phyloP scores from a whole-genome alignment of 1,284 basidiomycete species.

The Sporisorium exsertum region DNA sequence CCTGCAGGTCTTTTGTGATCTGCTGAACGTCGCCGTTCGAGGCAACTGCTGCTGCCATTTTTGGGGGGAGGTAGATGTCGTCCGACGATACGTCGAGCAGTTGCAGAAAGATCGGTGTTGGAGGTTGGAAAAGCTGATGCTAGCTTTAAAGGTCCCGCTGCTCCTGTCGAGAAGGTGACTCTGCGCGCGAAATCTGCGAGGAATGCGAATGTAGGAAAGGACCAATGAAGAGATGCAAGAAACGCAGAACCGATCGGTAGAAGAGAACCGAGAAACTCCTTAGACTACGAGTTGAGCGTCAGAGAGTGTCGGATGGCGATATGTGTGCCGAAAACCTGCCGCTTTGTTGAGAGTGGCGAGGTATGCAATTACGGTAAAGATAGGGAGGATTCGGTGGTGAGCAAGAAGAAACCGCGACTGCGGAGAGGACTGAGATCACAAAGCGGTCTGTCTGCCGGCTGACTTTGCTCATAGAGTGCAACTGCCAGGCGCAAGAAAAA shows the following conservation, averaged over 20 bases:
- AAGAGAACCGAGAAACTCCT: not conserved
- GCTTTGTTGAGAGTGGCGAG: conserved; percentile 3
- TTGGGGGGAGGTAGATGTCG: conserved; percentile 17
- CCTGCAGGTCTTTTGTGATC: conserved; percentile 46
- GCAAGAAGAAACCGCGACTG: conserved; percentile 6
- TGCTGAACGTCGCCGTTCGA: conserved; percentile 40
- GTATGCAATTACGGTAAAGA: not conserved
- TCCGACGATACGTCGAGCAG: conserved; percentile 1
- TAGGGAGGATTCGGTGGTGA: conserved; percentile 6
- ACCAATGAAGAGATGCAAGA: not conserved
- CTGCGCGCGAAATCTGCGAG: not conserved
- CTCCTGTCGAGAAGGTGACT: not conserved
- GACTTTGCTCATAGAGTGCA: not conserved
- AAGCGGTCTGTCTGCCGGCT: not conserved
- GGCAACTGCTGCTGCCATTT: conserved; percentile 54
- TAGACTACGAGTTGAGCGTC: conserved; percentile 2
- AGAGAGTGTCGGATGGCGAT: not conserved
- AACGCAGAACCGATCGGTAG: not conserved
- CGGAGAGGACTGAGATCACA: not conserved
- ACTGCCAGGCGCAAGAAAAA: conserved; percentile 4
- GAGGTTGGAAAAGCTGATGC: not conserved
- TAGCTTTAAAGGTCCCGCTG: not conserved
- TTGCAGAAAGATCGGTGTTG: not conserved
- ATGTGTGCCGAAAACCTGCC: not conserved
- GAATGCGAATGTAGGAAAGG: not conserved